Evolutionary conservation across 176 grass and related monocot genomes (phyloP).

Genomic region (Avena insularis): DNA sequence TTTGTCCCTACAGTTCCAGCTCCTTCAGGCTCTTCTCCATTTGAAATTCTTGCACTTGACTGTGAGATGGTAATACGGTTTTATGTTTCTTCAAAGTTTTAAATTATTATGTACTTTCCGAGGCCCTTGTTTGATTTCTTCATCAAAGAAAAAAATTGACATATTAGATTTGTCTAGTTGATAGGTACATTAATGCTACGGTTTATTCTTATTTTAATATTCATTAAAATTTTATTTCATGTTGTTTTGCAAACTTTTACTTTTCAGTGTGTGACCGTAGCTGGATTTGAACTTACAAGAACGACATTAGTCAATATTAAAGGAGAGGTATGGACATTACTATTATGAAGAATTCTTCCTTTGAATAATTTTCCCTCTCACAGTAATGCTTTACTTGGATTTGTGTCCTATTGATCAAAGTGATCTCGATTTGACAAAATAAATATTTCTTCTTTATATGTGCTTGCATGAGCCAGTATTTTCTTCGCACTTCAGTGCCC

Average conservation of each 20-base stretch:
- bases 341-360: neutral
- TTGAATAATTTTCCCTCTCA: neutral
- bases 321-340: constrained; percentile 66
- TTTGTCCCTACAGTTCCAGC: constrained; percentile 77
- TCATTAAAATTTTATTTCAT: constrained; percentile 13
- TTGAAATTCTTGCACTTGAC: constrained; percentile 92
- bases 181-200: constrained; percentile 12
- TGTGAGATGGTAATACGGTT: constrained; percentile 87
- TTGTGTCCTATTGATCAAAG: neutral
- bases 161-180: constrained; percentile 13
- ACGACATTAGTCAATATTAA: constrained; percentile 88
- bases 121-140: constrained; percentile 33
- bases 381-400: constrained; percentile 15
- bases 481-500: constrained; percentile 12
- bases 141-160: neutral
- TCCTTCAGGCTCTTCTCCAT: constrained; percentile 57
- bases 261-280: constrained; percentile 83
- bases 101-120: constrained; percentile 33
- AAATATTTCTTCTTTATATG: constrained; percentile 28
- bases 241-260: constrained; percentile 35
- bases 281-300: constrained; percentile 97
- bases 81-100: constrained; percentile 3
- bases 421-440: constrained; percentile 9
- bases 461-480: constrained; percentile 28
- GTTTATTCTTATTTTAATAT: neutral